Evolutionary conservation across 805 yeast genomes (phyloP), one percentile per base, ranked within the genome.

Genomic region (Phaffomyces opuntiae): DNA sequence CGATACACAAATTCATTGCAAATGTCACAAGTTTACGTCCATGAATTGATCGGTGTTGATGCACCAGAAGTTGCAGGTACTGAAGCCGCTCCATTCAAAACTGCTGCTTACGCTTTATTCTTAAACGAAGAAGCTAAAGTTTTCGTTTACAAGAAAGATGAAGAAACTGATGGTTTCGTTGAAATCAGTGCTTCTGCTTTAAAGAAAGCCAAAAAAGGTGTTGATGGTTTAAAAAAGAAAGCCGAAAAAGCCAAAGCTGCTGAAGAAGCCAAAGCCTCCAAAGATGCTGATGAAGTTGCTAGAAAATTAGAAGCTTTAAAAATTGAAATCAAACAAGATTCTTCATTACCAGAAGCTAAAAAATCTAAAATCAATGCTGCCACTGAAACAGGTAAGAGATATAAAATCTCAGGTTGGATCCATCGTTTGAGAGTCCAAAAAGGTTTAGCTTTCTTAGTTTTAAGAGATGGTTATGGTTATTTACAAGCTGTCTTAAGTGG

Each of bases 121-220:
- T 53, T 60, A 19, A 75, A 73, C 16, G 61, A 50, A 40, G 60
- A 55, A 40, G 59, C 53, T 32, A 78, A 78, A 57, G 61, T 85
- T 35, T 69, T 75, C 38, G 77, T 83, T 36, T 80, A 72, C 67
- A 83, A 81, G 57, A 75, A 75, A 54, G 69, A 69, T 36, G 87
- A 78, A 50, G 84, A 76, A 42, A 72, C 69, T 52, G 78, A 74
- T 36, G 80, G 67, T 29, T 91, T 77, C 62, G 77, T 70, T 54
- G 91, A 84, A 58, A 90, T 95, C 61, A 73, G 89, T 16, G 88
- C 96, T 6, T 81, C 95, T 44, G 97, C 96, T 7, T 70, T 91
- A 62, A 93, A 93, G 72, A 93, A 91, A 70, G 97, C 98, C 57
- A 87, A 87, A 67, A 93, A 93, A 66, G 97, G 96, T 49, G 93